Evolutionary conservation across 2,329 filamentous ascomycete genomes (phyloP).

Genomic region (Emericellopsis cladophorae): DNA sequence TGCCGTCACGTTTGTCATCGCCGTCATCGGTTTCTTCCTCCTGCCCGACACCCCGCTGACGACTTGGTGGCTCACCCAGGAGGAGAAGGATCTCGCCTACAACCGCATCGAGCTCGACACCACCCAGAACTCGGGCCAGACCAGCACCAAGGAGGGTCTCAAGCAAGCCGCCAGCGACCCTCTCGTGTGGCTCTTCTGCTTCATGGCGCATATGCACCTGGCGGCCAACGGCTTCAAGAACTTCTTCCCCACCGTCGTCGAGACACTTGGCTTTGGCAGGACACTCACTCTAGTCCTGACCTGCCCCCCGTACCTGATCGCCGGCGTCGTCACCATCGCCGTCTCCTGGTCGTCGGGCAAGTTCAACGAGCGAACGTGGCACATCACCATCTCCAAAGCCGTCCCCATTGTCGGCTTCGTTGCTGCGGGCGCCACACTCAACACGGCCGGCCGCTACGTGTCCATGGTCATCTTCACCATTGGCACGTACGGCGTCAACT

Average conservation of each 20-base stretch:
- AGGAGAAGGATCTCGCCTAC: conserved; percentile 24
- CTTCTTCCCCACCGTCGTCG: conserved; percentile 10
- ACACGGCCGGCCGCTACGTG: conserved; percentile 12
- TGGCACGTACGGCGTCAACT: conserved; percentile 20
- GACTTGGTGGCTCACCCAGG: conserved; percentile 24
- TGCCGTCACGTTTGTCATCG: conserved; percentile 15
- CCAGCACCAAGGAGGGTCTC: conserved; percentile 10
- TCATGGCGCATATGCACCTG: conserved; percentile 37
- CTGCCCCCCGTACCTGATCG: conserved; percentile 15
- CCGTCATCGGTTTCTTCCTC: conserved; percentile 8
- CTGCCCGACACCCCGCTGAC: conserved; percentile 18
- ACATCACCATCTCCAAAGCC: conserved; percentile 24
- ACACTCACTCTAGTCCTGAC: conserved; percentile 34
- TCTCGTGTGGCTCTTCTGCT: conserved; percentile 29
- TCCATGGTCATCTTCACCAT: conserved; percentile 7
- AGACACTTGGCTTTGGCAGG: conserved; percentile 26
- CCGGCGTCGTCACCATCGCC: conserved; percentile 11
- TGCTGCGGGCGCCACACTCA: conserved; percentile 9
- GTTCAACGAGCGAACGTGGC: conserved; percentile 28
- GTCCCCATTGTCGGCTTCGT: conserved; percentile 24
- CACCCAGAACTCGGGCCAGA: conserved; percentile 9
- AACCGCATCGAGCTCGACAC: conserved; percentile 15
- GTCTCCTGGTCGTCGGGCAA: conserved; percentile 19
- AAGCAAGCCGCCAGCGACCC: conserved; percentile 25
- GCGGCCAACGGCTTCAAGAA: conserved; percentile 31